These are phyloP conservation scores for Castanea crenata DNA, from an alignment of 306 rosid species.

Conservation along the genomic window DNA sequence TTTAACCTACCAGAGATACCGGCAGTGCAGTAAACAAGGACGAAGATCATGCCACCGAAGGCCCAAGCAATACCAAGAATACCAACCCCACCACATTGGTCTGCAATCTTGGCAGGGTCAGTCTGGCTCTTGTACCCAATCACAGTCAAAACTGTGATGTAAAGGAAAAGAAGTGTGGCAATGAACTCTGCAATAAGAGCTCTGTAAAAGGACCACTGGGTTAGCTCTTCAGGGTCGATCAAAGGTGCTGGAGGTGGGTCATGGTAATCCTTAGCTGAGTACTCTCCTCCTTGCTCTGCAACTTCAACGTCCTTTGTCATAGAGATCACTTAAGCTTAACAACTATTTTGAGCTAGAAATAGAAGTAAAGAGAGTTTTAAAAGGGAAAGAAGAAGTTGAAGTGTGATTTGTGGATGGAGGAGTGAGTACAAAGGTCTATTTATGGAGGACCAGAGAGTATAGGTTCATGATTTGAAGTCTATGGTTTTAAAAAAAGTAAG, in stretches of 20 bases:
- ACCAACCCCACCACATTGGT: constrained; percentile 72
- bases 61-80: constrained; percentile 96
- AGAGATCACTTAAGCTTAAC: neutral
- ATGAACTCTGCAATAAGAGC: constrained; percentile 86
- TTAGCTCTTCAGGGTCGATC: constrained; percentile 58
- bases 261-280: constrained; percentile 63
- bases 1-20: constrained; percentile 74
- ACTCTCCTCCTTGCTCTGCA: constrained; percentile 46
- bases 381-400: neutral
- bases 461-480: constrained; percentile 24
- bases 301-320: constrained; percentile 84
- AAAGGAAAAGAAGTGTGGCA: constrained; percentile 88
- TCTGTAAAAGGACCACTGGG: constrained; percentile 79
- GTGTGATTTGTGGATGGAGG: neutral
- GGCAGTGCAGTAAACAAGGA: constrained; percentile 99
- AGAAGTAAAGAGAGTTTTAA: no score
- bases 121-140: constrained; percentile 67
- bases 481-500: neutral
- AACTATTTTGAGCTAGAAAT: neutral
- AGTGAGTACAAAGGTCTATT: constrained; percentile 38
- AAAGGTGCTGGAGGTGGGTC: constrained; percentile 89
- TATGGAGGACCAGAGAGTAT: constrained; percentile 36
- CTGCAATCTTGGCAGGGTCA: rapidly evolving
- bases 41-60: constrained; percentile 96
- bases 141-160: constrained; percentile 78